Evolutionary conservation across 176 grass and related monocot genomes (phyloP).

Genomic region (Paspalum notatum): DNA sequence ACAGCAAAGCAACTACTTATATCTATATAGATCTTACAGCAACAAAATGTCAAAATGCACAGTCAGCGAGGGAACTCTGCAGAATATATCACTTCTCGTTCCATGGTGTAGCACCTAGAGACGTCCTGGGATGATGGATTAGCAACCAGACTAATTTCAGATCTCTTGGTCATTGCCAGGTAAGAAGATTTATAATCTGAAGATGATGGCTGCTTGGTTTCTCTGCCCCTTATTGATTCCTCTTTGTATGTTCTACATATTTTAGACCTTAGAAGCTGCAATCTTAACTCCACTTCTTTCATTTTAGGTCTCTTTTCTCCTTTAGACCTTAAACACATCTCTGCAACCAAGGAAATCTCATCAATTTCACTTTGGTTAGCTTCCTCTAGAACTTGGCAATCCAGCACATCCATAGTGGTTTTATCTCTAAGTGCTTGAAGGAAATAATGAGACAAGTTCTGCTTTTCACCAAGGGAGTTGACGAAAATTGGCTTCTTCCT

Average conservation of each 20-base stretch:
- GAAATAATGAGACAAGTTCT: conserved; percentile 51
- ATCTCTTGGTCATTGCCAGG: conserved; percentile 4
- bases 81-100: conserved; percentile 32
- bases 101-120: conserved; percentile 36
- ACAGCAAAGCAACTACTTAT: neutral
- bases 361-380: conserved; percentile 37
- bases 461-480: conserved; percentile 21
- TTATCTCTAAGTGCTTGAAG: conserved; percentile 20
- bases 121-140: neutral
- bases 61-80: conserved; percentile 30
- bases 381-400: conserved; percentile 50
- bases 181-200: neutral
- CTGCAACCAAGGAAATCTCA: conserved; percentile 15
- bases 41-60: neutral
- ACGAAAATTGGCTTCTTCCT: conserved; percentile 55
- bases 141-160: conserved; percentile 3
- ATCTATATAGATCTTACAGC: too few species aligned
- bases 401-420: conserved; percentile 20
- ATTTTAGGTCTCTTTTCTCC: conserved; percentile 49
- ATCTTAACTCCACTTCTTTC: conserved; percentile 56
- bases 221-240: neutral
- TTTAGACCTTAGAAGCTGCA: conserved; percentile 38
- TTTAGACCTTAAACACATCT: conserved; percentile 46
- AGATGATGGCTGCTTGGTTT: neutral
- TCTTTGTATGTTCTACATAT: neutral